Evolutionary conservation across 306 rosid genomes (phyloP).

Genomic region (Bauhinia variegata): DNA sequence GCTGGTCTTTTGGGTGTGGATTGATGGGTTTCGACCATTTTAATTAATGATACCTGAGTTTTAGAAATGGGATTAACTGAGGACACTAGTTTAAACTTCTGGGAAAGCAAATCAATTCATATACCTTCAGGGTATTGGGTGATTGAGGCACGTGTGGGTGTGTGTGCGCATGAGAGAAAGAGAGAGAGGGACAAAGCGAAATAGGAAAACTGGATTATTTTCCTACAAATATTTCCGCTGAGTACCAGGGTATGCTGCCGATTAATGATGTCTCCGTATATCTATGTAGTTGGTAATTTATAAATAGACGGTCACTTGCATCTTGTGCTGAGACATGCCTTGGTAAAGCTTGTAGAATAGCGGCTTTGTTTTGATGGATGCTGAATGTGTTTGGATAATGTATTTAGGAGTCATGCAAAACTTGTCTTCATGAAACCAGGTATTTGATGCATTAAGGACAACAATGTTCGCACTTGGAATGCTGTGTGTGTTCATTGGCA

Average conservation of each 20-base stretch:
- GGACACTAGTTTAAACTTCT: neutral
- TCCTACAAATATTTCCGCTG: constrained; percentile 4
- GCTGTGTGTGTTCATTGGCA: constrained; percentile 89
- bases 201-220: constrained; percentile 1
- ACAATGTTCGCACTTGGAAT: constrained; percentile 92
- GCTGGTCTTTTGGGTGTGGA: neutral
- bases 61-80: too few species aligned
- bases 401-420: constrained; percentile 35
- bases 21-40: neutral
- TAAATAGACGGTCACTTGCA: too few species aligned
- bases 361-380: constrained; percentile 11
- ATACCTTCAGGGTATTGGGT: constrained; percentile 8
- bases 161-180: neutral
- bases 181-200: too few species aligned
- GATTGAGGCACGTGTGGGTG: neutral
- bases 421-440: constrained; percentile 61
- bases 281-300: neutral
- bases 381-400: constrained; percentile 15
- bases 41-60: too few species aligned
- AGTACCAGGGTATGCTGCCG: constrained; percentile 20
- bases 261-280: too few species aligned
- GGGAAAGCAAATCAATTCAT: neutral
- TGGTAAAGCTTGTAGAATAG: neutral
- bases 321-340: constrained; percentile 8
- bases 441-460: constrained; percentile 83